A percentile compares a stretch with the other conserved stretches of the same genome.
Conservation (phyloP, 2,329 filamentous ascomycete species). For the Coniosporium tulheliwenetii region DNA sequence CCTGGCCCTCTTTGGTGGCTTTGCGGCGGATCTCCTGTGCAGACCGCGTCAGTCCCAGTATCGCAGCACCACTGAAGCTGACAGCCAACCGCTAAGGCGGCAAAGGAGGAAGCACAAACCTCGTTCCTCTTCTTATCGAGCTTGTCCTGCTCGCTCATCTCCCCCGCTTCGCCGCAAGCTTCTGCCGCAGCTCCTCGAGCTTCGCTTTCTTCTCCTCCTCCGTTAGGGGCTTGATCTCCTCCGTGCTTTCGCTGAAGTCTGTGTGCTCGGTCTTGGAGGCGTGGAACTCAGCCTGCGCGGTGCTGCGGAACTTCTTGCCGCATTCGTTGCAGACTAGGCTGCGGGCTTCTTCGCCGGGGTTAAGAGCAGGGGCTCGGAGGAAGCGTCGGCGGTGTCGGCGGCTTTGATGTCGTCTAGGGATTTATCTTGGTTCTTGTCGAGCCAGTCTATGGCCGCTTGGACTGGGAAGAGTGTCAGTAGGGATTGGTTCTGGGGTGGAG, state of each 20-base stretch:
- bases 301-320: slow-evolving; percentile 74
- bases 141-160: slow-evolving; percentile 57
- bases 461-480: slow-evolving; percentile 33
- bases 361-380: slow-evolving; percentile 46
- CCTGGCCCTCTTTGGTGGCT: slow-evolving; percentile 75
- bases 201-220: slow-evolving; percentile 80
- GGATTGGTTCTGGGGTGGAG: slow-evolving; percentile 1
- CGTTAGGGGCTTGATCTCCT: slow-evolving; percentile 79
- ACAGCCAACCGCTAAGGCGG: slow-evolving; percentile 1
- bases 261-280: slow-evolving; percentile 63
- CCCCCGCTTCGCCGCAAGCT: slow-evolving; percentile 55
- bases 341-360: slow-evolving; percentile 55
- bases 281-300: slow-evolving; percentile 75
- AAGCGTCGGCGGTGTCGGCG: slow-evolving; percentile 27
- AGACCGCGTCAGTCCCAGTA: background rate
- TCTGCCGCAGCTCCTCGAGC: slow-evolving; percentile 58
- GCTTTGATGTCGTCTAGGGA: slow-evolving; percentile 63
- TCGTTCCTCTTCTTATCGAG: slow-evolving; percentile 76
- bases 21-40: slow-evolving; percentile 57
- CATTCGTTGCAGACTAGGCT: slow-evolving; percentile 92
- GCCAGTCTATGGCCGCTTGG: slow-evolving; percentile 83
- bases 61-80: background rate
- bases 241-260: slow-evolving; percentile 85
- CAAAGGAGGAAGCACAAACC: slow-evolving; percentile 35
- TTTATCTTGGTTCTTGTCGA: slow-evolving; percentile 82